phyloP scores from a whole-genome alignment of 169 alveolate species.

The Plasmodium fragile region DNA sequence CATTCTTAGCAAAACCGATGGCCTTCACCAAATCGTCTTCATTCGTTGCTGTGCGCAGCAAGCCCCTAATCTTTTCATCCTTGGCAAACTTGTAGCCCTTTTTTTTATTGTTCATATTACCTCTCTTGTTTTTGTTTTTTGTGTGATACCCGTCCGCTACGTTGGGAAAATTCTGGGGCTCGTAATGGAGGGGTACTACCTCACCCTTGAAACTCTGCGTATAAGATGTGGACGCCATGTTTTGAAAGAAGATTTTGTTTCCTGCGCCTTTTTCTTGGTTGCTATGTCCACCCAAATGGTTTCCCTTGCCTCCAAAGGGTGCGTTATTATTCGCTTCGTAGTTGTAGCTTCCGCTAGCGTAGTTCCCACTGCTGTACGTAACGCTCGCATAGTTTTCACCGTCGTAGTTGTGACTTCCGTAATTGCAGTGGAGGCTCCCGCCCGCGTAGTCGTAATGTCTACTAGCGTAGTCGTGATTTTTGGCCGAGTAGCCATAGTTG shows the following conservation, averaged over 20 bases:
- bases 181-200: background rate
- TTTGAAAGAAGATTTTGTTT: background rate
- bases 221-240: background rate
- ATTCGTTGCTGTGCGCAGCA: constrained; percentile 60
- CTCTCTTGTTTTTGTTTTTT: constrained; percentile 18
- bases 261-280: background rate
- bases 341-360: background rate
- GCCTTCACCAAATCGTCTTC: constrained; percentile 70
- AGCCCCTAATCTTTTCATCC: constrained; percentile 63
- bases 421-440: background rate
- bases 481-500: background rate
- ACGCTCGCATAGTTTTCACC: background rate
- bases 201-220: constrained; percentile 5
- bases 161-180: background rate
- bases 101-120: constrained; percentile 31
- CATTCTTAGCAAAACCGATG: constrained; percentile 56
- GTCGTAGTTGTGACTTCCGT: background rate
- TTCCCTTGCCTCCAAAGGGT: background rate
- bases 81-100: constrained; percentile 52
- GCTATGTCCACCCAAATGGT: background rate
- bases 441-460: background rate
- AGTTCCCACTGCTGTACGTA: background rate
- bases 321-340: background rate
- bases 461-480: background rate
- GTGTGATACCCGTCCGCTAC: background rate